These are phyloP conservation scores for Aspergillus arachidicola DNA, from an alignment of 2,329 filamentous ascomycete species.

Conservation along the genomic window DNA sequence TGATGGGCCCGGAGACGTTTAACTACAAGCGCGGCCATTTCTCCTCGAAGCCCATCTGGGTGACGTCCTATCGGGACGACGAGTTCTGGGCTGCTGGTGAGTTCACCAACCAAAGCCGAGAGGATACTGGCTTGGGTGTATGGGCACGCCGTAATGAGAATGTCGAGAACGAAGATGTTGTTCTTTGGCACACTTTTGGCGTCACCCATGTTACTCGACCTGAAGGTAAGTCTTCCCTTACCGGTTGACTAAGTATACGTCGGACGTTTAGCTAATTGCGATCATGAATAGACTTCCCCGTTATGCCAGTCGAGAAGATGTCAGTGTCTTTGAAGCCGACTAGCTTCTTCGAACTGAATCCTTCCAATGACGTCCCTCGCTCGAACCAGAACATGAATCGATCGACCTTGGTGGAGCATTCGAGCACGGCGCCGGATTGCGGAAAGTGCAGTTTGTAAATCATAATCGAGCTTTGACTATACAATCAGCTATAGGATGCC, in stretches of 20 bases:
- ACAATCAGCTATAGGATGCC: too few species aligned
- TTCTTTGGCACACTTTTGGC: conserved; percentile 1
- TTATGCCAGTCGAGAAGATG: conserved; percentile 2
- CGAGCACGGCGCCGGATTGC: not conserved
- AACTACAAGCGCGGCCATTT: conserved; percentile 24
- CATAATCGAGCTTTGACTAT: too few species aligned
- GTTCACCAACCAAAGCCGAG: conserved; percentile 50
- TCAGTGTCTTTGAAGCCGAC: not conserved
- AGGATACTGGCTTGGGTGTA: conserved; percentile 35
- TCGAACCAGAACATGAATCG: not conserved
- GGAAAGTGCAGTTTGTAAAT: not conserved
- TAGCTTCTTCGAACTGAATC: not conserved
- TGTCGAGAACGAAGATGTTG: conserved; percentile 23
- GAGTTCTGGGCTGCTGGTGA: conserved; percentile 54
- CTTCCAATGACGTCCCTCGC: not conserved
- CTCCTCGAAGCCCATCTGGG: not conserved
- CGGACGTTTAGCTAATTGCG: not conserved
- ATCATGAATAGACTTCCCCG: not conserved
- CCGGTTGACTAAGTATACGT: not conserved
- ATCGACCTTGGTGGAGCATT: not conserved
- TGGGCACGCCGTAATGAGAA: not conserved
- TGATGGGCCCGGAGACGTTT: conserved; percentile 48
- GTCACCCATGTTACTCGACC: not conserved
- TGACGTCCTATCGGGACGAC: conserved; percentile 15
- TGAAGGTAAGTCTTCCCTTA: not conserved